These are phyloP conservation scores for Ceratocystis cubensis DNA, from an alignment of 2,329 filamentous ascomycete species.

Conservation along the genomic window DNA sequence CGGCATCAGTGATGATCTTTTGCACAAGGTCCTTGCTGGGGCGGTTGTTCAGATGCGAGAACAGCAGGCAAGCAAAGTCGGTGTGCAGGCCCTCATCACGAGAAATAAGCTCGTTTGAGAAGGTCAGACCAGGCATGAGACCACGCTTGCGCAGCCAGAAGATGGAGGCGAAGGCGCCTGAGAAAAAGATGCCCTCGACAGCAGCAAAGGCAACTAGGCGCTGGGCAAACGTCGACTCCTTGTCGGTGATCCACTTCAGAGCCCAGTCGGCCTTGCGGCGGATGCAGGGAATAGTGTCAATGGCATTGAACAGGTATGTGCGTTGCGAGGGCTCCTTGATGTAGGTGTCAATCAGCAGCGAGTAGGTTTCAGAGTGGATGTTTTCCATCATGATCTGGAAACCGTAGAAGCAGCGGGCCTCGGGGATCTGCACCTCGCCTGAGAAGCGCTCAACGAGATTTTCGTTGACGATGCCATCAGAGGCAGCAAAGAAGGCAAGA, in stretches of 20 bases:
- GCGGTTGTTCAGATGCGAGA: conserved; percentile 92
- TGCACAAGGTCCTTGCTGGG: conserved; percentile 69
- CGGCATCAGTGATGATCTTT: conserved; percentile 87
- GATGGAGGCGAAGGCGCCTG: conserved; percentile 93
- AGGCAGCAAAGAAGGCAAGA: conserved; percentile 96
- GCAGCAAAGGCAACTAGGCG: conserved; percentile 94
- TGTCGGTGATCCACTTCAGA: conserved; percentile 84
- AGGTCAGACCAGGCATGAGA: conserved; percentile 94
- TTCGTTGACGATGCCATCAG: conserved; percentile 98
- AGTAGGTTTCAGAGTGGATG: conserved; percentile 99
- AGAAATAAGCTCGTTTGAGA: conserved; percentile 99
- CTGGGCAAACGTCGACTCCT: conserved; percentile 86
- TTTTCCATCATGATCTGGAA: conserved; percentile 99
- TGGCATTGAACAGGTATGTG: conserved; percentile 91
- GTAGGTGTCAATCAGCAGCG: conserved; percentile 95
- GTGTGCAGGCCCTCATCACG: conserved; percentile 99
- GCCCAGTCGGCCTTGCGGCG: conserved; percentile 99
- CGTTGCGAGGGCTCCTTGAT: conserved; percentile 96
- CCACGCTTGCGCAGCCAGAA: conserved; percentile 99
- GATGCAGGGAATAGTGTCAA: conserved; percentile 98
- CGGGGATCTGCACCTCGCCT: conserved; percentile 88
- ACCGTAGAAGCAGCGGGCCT: conserved; percentile 98
- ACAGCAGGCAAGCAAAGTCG: conserved; percentile 93
- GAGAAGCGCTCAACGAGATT: conserved; percentile 98
- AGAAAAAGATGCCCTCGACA: conserved; percentile 99